A percentile compares a stretch with the other conserved stretches of the same genome.
phyloP scores from a whole-genome alignment of 108 stramenopile genomes.

The Phaeodactylum tricornutum region DNA sequence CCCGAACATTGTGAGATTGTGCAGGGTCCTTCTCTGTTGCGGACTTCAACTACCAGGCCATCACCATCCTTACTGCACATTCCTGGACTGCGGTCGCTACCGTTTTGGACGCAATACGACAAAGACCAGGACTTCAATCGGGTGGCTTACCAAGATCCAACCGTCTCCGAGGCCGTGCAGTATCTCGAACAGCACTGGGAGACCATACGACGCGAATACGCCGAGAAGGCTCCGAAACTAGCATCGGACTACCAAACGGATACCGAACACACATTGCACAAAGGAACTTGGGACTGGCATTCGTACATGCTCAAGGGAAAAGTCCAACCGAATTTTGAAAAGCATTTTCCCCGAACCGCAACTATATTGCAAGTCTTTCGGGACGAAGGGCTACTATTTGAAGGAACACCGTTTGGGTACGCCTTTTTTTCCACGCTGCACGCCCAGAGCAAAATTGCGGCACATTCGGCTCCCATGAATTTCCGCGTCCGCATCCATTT shows the following conservation, averaged over 20 bases:
- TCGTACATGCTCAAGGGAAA: slow-evolving; percentile 72
- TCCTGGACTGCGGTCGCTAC: slow-evolving; percentile 59
- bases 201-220: slow-evolving; percentile 61
- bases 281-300: slow-evolving; percentile 86
- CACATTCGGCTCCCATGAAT: slow-evolving; percentile 93
- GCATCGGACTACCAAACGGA: slow-evolving; percentile 46
- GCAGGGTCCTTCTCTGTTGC: slow-evolving; percentile 67
- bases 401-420: slow-evolving; percentile 78
- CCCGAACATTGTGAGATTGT: slow-evolving; percentile 30
- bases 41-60: slow-evolving; percentile 60
- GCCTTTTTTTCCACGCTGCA: slow-evolving; percentile 80
- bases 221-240: slow-evolving; percentile 21
- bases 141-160: slow-evolving; percentile 75
- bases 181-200: slow-evolving; percentile 46
- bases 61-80: slow-evolving; percentile 66
- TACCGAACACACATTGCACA: slow-evolving; percentile 32
- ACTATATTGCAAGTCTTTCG: slow-evolving; percentile 41
- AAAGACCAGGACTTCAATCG: slow-evolving; percentile 13
- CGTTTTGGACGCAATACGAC: slow-evolving; percentile 51
- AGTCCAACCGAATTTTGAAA: slow-evolving; percentile 31
- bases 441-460: slow-evolving; percentile 46
- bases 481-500: slow-evolving; percentile 89
- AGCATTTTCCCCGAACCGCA: slow-evolving; percentile 68
- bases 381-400: slow-evolving; percentile 13
- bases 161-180: slow-evolving; percentile 42